Evolutionary conservation across 768 basidiomycete species (phyloP), one percentile per base, ranked within the genome.

Genomic region (Mycena filopes): DNA sequence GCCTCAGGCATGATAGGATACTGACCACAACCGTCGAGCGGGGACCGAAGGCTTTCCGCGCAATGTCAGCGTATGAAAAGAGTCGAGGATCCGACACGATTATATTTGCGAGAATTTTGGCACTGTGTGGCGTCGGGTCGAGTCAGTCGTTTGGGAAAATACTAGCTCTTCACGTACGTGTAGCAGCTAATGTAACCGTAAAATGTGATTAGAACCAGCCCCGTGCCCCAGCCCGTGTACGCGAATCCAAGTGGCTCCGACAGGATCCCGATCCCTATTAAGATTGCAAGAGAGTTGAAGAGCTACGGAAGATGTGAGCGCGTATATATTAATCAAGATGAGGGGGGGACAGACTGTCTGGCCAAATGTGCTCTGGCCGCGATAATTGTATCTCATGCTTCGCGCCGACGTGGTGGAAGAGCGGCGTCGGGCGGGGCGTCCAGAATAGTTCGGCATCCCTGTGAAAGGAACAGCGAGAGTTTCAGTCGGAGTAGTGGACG

Each of bases 161-260:
- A 10, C 7, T 33, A 36, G 5, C 9, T 9, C 10, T 15, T 2
- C 36, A 85, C 92, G 60, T 72, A 96, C 94, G 94, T 96, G 76
- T 98, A 94, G 73, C 95, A 97, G 16, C 95, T 91, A 18, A 97
- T 77, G 66, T 84, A 83, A 0, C 92, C 94, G 72, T 95, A 96
- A 60, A 87, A 86, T 11, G 93, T 75, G 63, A 98, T 87, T 20
- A 98, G 81, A 26, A 84, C 13, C 1, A 89, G 89, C 3, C 96
- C 96, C 50, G 85, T 82, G 20, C 90, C 80, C 97, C 96, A 98
- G 3, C 97, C 97, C 1, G 95, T 88, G 71, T 94, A 96, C 0
- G 95, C 89, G 72, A 98, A 97, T 0, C 96, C 96, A 20, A 98
- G 82, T 0, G 95, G 94, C 75, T 95, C 91, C 11, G 93, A 94